phyloP scores from a whole-genome alignment of 805 yeast species.

The Monosporozyma solicola region DNA sequence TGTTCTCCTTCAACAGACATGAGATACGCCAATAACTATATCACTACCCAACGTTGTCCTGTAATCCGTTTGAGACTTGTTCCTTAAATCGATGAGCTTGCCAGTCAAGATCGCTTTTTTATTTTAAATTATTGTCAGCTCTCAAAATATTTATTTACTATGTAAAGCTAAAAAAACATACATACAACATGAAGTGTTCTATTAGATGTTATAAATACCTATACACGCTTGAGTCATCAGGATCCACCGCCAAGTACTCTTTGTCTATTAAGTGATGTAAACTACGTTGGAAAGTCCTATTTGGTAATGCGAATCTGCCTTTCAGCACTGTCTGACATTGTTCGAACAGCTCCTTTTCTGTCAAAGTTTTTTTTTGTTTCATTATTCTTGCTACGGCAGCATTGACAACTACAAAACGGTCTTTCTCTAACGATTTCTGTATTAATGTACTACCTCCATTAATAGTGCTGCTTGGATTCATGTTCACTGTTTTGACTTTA shows the following conservation, averaged over 20 bases:
- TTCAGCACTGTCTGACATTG: conserved; percentile 54
- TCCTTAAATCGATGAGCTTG: not conserved
- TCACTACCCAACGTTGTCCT: not conserved
- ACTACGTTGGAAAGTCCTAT: conserved; percentile 57
- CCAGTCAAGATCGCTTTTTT: not conserved
- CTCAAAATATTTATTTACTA: not conserved
- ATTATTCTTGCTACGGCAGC: conserved; percentile 85
- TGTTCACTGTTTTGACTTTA: conserved; percentile 39
- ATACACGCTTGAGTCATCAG: conserved; percentile 36
- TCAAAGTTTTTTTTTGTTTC: conserved; percentile 59
- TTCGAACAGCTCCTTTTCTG: conserved; percentile 57
- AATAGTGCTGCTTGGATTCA: not conserved
- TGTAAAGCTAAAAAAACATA: not conserved
- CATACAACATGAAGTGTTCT: not conserved
- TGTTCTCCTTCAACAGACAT: not conserved
- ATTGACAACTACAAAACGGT: conserved; percentile 60
- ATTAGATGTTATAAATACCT: conserved; percentile 4
- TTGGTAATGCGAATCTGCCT: conserved; percentile 60
- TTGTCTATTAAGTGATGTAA: conserved; percentile 69
- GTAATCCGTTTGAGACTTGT: not conserved
- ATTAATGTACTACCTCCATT: not conserved
- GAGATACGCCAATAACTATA: not conserved
- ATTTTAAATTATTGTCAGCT: not conserved
- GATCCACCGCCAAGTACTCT: conserved; percentile 71
- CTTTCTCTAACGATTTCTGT: conserved; percentile 37